Evolutionary conservation across 2,329 filamentous ascomycete species (phyloP).

Genomic region (Penicillium sp.): DNA sequence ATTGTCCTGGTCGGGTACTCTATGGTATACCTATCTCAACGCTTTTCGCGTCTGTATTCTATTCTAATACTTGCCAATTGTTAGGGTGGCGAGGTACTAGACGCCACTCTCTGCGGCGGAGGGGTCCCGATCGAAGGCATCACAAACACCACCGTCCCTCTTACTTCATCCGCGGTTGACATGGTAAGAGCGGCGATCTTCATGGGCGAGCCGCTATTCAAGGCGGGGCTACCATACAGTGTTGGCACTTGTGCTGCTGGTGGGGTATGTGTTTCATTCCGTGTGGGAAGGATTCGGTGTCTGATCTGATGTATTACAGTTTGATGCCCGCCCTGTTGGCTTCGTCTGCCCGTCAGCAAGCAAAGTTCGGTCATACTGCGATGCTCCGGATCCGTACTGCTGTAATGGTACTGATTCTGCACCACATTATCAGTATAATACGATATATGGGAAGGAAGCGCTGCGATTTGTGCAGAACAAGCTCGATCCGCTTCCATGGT

Average conservation of each 20-base stretch:
- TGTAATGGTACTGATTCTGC: neutral
- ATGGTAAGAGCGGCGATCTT: neutral
- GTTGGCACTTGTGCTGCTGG: neutral
- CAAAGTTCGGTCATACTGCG: neutral
- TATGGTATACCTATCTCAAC: constrained; percentile 49
- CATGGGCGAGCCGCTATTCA: neutral
- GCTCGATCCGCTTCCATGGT: constrained; percentile 1
- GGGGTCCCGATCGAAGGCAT: neutral
- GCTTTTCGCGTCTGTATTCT: neutral
- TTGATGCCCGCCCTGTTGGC: neutral
- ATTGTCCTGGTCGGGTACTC: constrained; percentile 68
- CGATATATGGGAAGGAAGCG: neutral
- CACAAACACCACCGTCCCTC: neutral
- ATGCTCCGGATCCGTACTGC: neutral
- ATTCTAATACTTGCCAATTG: neutral
- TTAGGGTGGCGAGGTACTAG: neutral
- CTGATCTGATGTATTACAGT: neutral
- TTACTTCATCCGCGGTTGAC: neutral
- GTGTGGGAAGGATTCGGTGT: neutral
- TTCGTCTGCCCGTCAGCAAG: neutral
- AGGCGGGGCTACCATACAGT: neutral
- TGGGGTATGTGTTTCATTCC: neutral
- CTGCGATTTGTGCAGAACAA: constrained; percentile 2
- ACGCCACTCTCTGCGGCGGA: neutral
- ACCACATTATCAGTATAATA: neutral